Evolutionary conservation across 306 rosid species (phyloP).

Genomic region (Ochetophila trinervis): DNA sequence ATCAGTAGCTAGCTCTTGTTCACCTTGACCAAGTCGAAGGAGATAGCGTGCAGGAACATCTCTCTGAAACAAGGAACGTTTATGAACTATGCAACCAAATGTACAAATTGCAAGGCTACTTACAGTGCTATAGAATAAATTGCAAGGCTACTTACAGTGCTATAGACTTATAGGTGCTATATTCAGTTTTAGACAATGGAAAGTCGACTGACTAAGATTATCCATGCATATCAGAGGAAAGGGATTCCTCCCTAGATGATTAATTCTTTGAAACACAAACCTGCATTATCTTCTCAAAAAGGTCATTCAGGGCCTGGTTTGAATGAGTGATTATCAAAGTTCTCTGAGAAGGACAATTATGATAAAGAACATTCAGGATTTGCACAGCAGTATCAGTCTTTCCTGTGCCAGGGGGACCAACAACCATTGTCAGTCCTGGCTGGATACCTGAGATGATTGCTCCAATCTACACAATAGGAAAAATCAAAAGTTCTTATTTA

Average conservation of each 20-base stretch:
- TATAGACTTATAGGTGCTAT: not conserved
- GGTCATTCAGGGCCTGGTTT: slow-evolving; percentile 95
- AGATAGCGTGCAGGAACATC: slow-evolving; percentile 99
- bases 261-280: slow-evolving; percentile 20
- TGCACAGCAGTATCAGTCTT: slow-evolving; percentile 99
- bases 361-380: slow-evolving; percentile 92
- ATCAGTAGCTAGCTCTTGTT: slow-evolving; percentile 97
- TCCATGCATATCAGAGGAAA: not conserved
- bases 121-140: not conserved
- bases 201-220: too few species aligned
- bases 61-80: slow-evolving; percentile 52
- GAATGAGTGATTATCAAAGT: slow-evolving; percentile 96
- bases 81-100: slow-evolving; percentile 1
- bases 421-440: slow-evolving; percentile 98
- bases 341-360: slow-evolving; percentile 95
- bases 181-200: not conserved
- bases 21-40: slow-evolving; percentile 99
- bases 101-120: not conserved
- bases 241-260: slow-evolving; percentile 7
- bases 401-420: slow-evolving; percentile 99
- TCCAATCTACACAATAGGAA: slow-evolving; percentile 51
- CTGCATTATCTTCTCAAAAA: slow-evolving; percentile 98
- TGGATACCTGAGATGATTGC: slow-evolving; percentile 94
- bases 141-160: too few species aligned
- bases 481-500: not conserved